Percentiles rank a stretch among this genome's conserved stretches.
Evolutionary conservation across 2,329 filamentous ascomycete species (phyloP).

Genomic region (Pseudophaeomoniella oleicola): DNA sequence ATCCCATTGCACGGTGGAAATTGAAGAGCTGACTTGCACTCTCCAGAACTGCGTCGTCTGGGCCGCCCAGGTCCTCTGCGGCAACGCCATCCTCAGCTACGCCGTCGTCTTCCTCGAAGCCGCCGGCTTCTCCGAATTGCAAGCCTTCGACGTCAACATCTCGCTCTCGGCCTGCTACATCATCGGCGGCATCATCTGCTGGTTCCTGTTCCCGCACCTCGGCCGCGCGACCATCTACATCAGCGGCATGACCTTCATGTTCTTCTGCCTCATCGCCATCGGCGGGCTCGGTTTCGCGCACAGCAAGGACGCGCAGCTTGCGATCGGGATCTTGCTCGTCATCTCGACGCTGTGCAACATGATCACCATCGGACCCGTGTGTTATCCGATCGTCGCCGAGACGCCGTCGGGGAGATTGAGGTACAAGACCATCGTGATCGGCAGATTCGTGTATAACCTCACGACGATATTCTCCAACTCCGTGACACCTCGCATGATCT

Average conservation of each 20-base stretch:
- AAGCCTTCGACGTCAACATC: constrained; percentile 42
- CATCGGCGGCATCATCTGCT: constrained; percentile 64
- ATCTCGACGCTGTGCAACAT: constrained; percentile 41
- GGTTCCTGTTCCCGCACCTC: constrained; percentile 61
- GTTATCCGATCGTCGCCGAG: constrained; percentile 39
- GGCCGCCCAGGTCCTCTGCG: constrained; percentile 49
- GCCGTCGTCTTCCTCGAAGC: constrained; percentile 46
- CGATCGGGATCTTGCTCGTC: constrained; percentile 20
- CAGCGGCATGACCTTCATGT: constrained; percentile 58
- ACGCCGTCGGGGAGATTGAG: constrained; percentile 39
- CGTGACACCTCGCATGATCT: constrained; percentile 18
- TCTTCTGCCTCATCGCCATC: constrained; percentile 40
- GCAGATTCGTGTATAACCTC: constrained; percentile 36
- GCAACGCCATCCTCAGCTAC: constrained; percentile 51
- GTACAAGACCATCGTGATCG: constrained; percentile 40
- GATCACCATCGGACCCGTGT: constrained; percentile 39
- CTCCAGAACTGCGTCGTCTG: constrained; percentile 50
- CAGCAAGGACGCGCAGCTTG: background rate
- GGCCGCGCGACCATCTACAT: constrained; percentile 64
- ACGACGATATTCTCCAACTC: constrained; percentile 32
- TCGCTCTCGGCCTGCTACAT: constrained; percentile 55
- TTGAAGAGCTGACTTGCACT: too few relatives aligned
- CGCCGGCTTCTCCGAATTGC: constrained; percentile 34
- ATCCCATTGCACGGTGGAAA: too few relatives aligned
- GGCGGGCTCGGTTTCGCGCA: constrained; percentile 8